Percentiles rank a stretch among this genome's conserved stretches.
phyloP scores from a whole-genome alignment of 495 filamentous ascomycete species.

The Aspergillus leporis region DNA sequence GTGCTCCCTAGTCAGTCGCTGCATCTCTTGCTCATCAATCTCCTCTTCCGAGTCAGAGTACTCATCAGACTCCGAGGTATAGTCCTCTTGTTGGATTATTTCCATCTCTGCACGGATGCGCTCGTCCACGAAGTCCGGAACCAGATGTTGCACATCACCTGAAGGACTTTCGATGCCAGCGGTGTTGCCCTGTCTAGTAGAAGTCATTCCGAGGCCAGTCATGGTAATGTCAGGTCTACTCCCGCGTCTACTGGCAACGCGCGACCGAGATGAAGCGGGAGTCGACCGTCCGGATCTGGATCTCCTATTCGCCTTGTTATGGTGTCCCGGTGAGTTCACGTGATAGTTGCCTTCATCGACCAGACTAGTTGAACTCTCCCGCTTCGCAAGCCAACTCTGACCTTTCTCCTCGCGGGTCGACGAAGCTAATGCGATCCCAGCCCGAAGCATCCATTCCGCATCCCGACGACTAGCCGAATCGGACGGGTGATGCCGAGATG shows the following conservation, averaged over 20 bases:
- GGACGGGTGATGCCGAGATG: constrained; percentile 12
- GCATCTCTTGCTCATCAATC: constrained; percentile 46
- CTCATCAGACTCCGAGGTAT: constrained; percentile 16
- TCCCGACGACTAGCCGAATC: constrained; percentile 37
- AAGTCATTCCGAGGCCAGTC: constrained; percentile 28
- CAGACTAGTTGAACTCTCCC: constrained; percentile 70
- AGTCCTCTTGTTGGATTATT: constrained; percentile 28
- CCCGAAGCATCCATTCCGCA: constrained; percentile 73
- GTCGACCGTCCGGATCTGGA: constrained; percentile 43
- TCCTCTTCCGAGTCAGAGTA: constrained; percentile 37
- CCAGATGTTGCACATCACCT: constrained; percentile 19
- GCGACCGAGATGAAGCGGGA: constrained; percentile 34
- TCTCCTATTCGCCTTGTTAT: constrained; percentile 13
- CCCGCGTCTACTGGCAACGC: constrained; percentile 31
- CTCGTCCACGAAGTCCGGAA: constrained; percentile 49
- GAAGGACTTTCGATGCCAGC: constrained; percentile 5
- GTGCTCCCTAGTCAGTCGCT: constrained; percentile 51
- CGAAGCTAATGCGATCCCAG: constrained; percentile 68
- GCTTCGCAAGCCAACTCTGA: constrained; percentile 73
- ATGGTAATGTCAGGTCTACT: constrained; percentile 41
- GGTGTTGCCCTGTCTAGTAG: background rate
- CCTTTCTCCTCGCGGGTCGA: constrained; percentile 76
- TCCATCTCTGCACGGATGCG: constrained; percentile 46
- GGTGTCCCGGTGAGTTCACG: constrained; percentile 7
- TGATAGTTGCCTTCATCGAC: constrained; percentile 48